Evolutionary conservation across 352 stramenopile genomes (phyloP).

Genomic region (Globisporangium nunn): DNA sequence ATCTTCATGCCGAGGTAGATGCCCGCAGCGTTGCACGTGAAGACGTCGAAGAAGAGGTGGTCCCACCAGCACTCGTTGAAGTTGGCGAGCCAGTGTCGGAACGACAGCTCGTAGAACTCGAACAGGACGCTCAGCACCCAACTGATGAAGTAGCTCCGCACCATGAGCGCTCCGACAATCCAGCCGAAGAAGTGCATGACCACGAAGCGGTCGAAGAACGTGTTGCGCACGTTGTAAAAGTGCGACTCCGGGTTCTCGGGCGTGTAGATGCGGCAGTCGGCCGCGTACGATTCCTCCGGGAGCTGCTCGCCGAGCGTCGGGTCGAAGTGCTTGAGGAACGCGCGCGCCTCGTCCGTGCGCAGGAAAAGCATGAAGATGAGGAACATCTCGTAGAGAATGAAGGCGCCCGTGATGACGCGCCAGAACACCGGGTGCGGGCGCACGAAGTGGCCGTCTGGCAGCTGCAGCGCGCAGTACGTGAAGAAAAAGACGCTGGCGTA

Average conservation of each 20-base stretch:
- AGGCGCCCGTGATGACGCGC: slow-evolving; percentile 85
- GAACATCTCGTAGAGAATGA: slow-evolving; percentile 91
- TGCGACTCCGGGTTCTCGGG: slow-evolving; percentile 75
- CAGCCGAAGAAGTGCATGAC: slow-evolving; percentile 89
- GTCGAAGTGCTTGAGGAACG: slow-evolving; percentile 85
- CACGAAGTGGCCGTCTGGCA: slow-evolving; percentile 82
- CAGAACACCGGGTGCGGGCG: slow-evolving; percentile 89
- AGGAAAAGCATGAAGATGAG: slow-evolving; percentile 85
- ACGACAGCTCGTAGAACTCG: slow-evolving; percentile 84
- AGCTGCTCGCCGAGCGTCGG: slow-evolving; percentile 64
- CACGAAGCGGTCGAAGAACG: slow-evolving; percentile 84
- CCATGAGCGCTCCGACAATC: slow-evolving; percentile 84
- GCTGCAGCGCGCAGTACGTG: slow-evolving; percentile 80
- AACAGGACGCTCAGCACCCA: slow-evolving; percentile 83
- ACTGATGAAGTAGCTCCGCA: slow-evolving; percentile 77
- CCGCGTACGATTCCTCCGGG: slow-evolving; percentile 73
- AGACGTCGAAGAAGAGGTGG: slow-evolving; percentile 90
- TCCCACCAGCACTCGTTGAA: slow-evolving; percentile 97
- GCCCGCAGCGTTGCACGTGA: slow-evolving; percentile 90
- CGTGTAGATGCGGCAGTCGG: slow-evolving; percentile 83
- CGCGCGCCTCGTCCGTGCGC: slow-evolving; percentile 64
- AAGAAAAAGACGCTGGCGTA: slow-evolving; percentile 82
- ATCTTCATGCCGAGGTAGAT: slow-evolving; percentile 88
- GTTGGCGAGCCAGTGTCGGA: slow-evolving; percentile 89
- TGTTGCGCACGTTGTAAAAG: slow-evolving; percentile 74